phyloP scores from a whole-genome alignment of 2,329 filamentous ascomycete species.

The Neoarthrinium moseri region DNA sequence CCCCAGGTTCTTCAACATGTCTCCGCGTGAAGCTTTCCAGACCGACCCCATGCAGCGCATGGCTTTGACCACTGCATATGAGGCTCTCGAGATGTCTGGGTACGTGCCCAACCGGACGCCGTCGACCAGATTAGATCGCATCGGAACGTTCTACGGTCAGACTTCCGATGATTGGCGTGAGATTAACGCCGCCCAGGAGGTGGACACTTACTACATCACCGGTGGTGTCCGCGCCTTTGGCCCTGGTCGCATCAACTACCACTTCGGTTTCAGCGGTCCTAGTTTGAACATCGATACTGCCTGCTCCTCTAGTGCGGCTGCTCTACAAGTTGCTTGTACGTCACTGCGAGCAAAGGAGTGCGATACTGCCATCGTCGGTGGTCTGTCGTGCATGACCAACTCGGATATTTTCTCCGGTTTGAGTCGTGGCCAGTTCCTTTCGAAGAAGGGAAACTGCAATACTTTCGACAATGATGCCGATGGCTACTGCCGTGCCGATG shows the following conservation, averaged over 20 bases:
- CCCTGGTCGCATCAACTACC: conserved; percentile 47
- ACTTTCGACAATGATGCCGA: conserved; percentile 80
- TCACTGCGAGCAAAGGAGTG: conserved; percentile 74
- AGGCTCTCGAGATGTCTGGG: conserved; percentile 78
- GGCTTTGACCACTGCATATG: conserved; percentile 74
- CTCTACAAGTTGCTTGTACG: conserved; percentile 54
- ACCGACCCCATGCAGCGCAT: conserved; percentile 81
- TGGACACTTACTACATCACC: conserved; percentile 55
- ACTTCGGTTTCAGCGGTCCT: conserved; percentile 38
- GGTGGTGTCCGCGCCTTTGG: conserved; percentile 50
- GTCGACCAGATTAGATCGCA: conserved; percentile 59
- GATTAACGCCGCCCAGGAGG: conserved; percentile 68
- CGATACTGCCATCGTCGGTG: conserved; percentile 78
- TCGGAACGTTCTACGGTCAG: conserved; percentile 75
- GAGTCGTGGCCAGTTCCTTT: conserved; percentile 75
- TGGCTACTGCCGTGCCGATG: conserved; percentile 80
- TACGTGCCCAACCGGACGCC: conserved; percentile 73
- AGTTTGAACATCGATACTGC: conserved; percentile 39
- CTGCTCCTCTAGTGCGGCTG: conserved; percentile 36
- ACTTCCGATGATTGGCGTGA: conserved; percentile 79
- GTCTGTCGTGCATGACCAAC: conserved; percentile 76
- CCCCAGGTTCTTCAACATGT: conserved; percentile 86
- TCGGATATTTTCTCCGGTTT: conserved; percentile 77
- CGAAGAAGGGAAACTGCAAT: conserved; percentile 73
- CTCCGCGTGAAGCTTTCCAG: conserved; percentile 74